phyloP scores from a whole-genome alignment of 176 grass and related monocot genomes.

The Aechmea fasciata region DNA sequence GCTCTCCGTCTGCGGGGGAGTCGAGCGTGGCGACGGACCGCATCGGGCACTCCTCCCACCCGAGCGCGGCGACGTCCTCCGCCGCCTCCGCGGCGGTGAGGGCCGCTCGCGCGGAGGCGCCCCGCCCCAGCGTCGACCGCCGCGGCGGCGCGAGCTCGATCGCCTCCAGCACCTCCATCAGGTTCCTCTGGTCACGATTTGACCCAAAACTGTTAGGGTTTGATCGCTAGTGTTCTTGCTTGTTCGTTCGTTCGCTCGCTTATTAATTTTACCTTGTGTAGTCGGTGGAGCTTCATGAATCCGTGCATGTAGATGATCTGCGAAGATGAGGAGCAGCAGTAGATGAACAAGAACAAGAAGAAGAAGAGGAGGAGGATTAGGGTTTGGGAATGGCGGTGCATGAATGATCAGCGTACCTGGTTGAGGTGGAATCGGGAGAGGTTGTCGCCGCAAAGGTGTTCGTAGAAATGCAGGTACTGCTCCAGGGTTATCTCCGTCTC shows the following conservation, averaged over 20 bases:
- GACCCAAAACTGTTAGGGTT: not conserved
- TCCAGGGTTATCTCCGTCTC: not conserved
- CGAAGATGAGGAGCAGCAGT: not conserved
- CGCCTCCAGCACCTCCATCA: not conserved
- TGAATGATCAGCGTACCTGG: not conserved
- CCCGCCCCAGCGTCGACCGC: conserved; percentile 3
- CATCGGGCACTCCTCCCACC: not conserved
- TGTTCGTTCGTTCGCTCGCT: not conserved
- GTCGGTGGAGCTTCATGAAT: not conserved
- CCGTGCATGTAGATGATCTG: conserved; percentile 6
- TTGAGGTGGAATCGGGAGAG: not conserved
- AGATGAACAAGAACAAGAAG: not conserved
- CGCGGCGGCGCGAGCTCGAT: conserved; percentile 3
- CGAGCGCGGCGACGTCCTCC: conserved; percentile 2
- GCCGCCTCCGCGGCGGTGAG: not conserved
- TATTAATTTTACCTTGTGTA: not conserved
- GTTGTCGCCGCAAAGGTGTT: not conserved
- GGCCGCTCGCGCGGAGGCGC: not conserved
- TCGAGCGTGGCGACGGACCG: not conserved
- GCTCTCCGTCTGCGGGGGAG: not conserved
- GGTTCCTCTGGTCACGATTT: not conserved
- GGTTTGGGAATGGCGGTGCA: not conserved
- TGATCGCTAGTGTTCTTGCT: not conserved
- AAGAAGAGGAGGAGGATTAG: not conserved
- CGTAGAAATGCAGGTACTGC: conserved; percentile 8